Base-by-base conservation (phyloP, 257 asterid genomes). In the Solanum tarijense region DNA sequence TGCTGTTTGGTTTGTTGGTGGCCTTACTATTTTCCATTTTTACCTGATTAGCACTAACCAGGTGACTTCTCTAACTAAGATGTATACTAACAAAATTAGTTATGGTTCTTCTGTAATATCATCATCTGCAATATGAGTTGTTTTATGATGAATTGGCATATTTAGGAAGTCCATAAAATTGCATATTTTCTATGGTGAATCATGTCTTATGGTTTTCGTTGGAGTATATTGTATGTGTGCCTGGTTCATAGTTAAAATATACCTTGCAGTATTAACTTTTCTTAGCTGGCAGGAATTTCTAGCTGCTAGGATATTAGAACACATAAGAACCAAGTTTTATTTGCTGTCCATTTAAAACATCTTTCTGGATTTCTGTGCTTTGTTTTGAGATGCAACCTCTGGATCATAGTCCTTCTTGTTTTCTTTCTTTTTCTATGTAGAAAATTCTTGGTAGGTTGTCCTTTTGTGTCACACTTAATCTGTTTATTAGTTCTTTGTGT, bases 1-100 rank as follows among this genome's bases (percentile, higher is more conserved):
- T 87, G 90, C 98, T 1, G 90, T 95, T 86, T 97, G 98, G 99
- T 96, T 96, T 72, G 98, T 97, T 35, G 99, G 99, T 3, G 98
- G 98, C 88, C 94, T 97, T 43, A 88, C 98, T 1, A 90, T 89
- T 88, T 97, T 96, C 94, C 99, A 97, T 92, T 92, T 92, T 92
- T 93, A 95, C 91, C 91, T 97, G 88, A 97, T 96, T 73, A 87
- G 95, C 94, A 97, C 96, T 16, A 95, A 91, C 87, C 93, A 91
- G 93, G 93, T 91, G 84, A 89, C 4, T 9, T 31, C 25, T 88
- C 88, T 65, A 62, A 39, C 62, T 43, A 25, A 43, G 60, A 66
- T 43, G 29, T 66, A 39, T 39, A 14, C 87, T 85, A 39, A 3
- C 39, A 68, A 29, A 29, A 39, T 39, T 46, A 25, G 36, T 85